phyloP scores from a whole-genome alignment of 2,329 filamentous ascomycete genomes.

The Ophiobolus disseminans region DNA sequence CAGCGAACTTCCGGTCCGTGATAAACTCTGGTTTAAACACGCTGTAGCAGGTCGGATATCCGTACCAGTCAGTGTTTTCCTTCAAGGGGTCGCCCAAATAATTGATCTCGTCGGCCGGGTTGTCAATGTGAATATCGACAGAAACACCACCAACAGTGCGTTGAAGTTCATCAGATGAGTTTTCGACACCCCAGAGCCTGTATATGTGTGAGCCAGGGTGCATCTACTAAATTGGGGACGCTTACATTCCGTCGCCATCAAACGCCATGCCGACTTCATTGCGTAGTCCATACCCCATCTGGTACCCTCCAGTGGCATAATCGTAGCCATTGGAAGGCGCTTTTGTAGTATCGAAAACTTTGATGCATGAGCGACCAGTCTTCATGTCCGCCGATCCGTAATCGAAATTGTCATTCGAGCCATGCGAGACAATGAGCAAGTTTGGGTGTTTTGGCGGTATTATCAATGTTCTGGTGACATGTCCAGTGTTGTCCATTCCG shows the following conservation, averaged over 20 bases:
- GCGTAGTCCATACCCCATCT: conserved; percentile 69
- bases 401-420: conserved; percentile 69
- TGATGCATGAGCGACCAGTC: conserved; percentile 68
- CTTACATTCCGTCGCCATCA: conserved; percentile 51
- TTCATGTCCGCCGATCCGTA: conserved; percentile 55
- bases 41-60: conserved; percentile 73
- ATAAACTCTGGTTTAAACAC: conserved; percentile 57
- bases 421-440: conserved; percentile 69
- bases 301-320: conserved; percentile 59
- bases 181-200: conserved; percentile 65
- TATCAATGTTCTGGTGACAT: conserved; percentile 34
- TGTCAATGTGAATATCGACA: conserved; percentile 67
- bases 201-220: background rate
- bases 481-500: conserved; percentile 36
- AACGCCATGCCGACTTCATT: conserved; percentile 73
- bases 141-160: conserved; percentile 58
- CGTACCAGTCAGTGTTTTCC: conserved; percentile 64
- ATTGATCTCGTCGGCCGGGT: conserved; percentile 77
- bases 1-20: conserved; percentile 27
- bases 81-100: conserved; percentile 63
- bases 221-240: conserved; percentile 40
- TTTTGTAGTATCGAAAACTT: conserved; percentile 60
- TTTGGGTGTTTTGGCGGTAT: conserved; percentile 44
- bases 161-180: conserved; percentile 68
- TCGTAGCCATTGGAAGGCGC: conserved; percentile 35